Base-by-base conservation (phyloP, 2,329 filamentous ascomycete species). In the Cercospora zeina region DNA sequence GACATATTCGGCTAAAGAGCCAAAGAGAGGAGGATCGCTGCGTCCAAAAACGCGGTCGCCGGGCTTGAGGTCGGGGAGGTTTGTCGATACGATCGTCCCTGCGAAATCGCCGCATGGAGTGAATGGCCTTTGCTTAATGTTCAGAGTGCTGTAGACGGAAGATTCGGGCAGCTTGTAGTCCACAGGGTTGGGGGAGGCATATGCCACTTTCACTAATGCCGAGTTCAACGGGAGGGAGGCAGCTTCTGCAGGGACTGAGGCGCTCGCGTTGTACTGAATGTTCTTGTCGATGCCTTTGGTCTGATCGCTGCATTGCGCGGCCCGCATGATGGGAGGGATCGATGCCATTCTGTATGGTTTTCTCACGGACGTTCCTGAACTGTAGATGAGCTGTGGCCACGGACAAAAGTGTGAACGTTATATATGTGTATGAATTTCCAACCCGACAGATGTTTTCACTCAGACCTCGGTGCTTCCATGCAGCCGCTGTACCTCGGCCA, bases 51-150 rank as follows among this genome's bases (percentile, higher is more conserved):
- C 78, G 19, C 70, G 68, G 39, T 79, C 72, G 36, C 76, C 78
- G 8, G 73, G 67, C 16, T 71, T 68, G 55, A 77, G 69, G 31
- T 68, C 58, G 10, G 65, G 37, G 11, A 68, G 56, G 0, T 72
- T 73, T 0, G 69, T 71, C n/a, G 69, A 70, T 30, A 79, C 76
- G 3, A 86, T 79, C 16, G 70, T 76, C 24, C 84, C 85, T 65
- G 77, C 76, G 65, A 83, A 82, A 68, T 87, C 84, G 67, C 80
- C 77, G 16, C 79, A 79, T 0, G 79, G 79, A 1, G 75, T 79
- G 16, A 77, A 77, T 21, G 83, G 82, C 16, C 62, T 65, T 36
- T 69, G 54, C n/a, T 77, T 54, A 6, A 76, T 63, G 42, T 75
- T 61, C 27, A 53, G 11, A 21, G 75, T 75, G 4, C 78, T 72